Percentiles rank a stretch among this genome's conserved stretches.
Evolutionary conservation across 208 protist species (phyloP).

Genomic region (Jaenimonas drosophilae): DNA sequence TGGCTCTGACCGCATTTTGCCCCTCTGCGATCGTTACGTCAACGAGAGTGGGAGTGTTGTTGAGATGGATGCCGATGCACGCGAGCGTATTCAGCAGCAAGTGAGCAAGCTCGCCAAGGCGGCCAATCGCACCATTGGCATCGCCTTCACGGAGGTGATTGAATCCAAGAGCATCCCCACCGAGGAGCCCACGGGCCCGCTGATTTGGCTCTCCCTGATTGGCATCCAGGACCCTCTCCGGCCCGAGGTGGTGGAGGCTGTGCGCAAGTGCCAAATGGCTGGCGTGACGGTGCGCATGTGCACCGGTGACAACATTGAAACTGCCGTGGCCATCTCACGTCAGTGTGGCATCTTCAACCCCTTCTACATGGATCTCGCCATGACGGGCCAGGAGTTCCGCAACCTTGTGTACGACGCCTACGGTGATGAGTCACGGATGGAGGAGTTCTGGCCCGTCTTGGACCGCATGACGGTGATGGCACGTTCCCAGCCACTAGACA

Average conservation of each 20-base stretch:
- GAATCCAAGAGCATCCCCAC: constrained; percentile 17
- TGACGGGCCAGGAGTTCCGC: constrained; percentile 89
- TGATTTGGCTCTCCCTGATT: constrained; percentile 91
- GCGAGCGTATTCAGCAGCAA: constrained; percentile 24
- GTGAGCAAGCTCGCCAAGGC: constrained; percentile 36
- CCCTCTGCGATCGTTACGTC: constrained; percentile 59
- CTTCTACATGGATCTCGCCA: constrained; percentile 50
- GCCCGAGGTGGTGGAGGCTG: constrained; percentile 87
- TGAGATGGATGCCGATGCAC: constrained; percentile 17
- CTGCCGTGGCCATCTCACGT: constrained; percentile 88
- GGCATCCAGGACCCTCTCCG: constrained; percentile 93
- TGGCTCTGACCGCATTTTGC: constrained; percentile 85
- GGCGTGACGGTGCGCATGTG: constrained; percentile 95
- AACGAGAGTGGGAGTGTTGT: constrained; percentile 35
- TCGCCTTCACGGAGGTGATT: constrained; percentile 48
- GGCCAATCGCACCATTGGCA: constrained; percentile 79
- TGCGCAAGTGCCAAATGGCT: constrained; percentile 86
- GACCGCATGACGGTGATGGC: constrained; percentile 83
- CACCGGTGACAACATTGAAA: constrained; percentile 93
- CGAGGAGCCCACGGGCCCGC: constrained; percentile 52
- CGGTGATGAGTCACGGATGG: constrained; percentile 60
- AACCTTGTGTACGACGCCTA: constrained; percentile 63
- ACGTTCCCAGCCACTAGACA: constrained; percentile 80
- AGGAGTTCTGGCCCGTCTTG: constrained; percentile 60
- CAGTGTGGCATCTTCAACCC: constrained; percentile 88